Conservation (phyloP, 2,329 filamentous ascomycete species). For the Diaporthe destruens region DNA sequence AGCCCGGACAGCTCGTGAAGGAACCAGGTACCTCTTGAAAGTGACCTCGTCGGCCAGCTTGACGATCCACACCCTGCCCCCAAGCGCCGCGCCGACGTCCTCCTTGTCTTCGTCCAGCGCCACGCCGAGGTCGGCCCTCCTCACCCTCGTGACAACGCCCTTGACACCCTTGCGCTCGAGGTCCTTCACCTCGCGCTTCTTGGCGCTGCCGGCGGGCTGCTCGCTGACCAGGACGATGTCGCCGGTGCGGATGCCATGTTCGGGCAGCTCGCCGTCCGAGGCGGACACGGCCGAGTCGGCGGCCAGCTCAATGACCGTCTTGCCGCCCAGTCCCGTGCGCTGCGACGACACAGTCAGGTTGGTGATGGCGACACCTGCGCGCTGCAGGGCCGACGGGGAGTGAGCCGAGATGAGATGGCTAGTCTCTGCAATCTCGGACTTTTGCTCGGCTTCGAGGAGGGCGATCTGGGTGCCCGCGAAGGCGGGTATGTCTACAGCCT, state of each 20-base stretch:
- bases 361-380: constrained; percentile 82
- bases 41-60: constrained; percentile 79
- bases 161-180: constrained; percentile 75
- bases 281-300: constrained; percentile 67
- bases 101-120: constrained; percentile 77
- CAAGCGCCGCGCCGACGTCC: constrained; percentile 57
- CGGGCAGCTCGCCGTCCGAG: constrained; percentile 68
- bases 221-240: constrained; percentile 84
- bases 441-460: constrained; percentile 78
- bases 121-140: constrained; percentile 70
- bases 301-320: constrained; percentile 85
- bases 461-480: constrained; percentile 80
- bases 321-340: constrained; percentile 92
- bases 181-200: constrained; percentile 79
- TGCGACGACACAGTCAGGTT: constrained; percentile 81
- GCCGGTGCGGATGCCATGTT: constrained; percentile 81
- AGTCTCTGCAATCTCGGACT: constrained; percentile 79
- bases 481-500: constrained; percentile 67
- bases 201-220: constrained; percentile 78
- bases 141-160: constrained; percentile 78
- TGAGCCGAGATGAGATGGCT: constrained; percentile 74
- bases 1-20: neutral
- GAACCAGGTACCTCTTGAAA: constrained; percentile 62
- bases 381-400: constrained; percentile 77
- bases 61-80: constrained; percentile 71